Evolutionary conservation across 2,329 filamentous ascomycete genomes (phyloP).

Genomic region (Aspergillus intermedius): DNA sequence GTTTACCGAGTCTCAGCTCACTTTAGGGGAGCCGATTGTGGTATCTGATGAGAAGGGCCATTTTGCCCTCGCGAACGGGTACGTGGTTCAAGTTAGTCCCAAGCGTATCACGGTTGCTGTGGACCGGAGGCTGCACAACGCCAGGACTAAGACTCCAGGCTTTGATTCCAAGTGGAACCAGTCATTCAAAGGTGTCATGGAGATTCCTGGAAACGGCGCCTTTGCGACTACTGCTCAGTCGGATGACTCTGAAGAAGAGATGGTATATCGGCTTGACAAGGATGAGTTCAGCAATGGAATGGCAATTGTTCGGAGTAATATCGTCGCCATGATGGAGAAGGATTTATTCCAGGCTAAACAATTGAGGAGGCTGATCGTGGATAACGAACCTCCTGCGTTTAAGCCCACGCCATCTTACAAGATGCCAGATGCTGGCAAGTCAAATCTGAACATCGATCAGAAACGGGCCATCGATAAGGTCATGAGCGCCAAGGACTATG

Average conservation of each 20-base stretch:
- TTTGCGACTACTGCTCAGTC: conserved; percentile 16
- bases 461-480: conserved; percentile 83
- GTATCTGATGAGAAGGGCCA: conserved; percentile 92
- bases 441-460: conserved; percentile 79
- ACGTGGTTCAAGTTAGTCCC: conserved; percentile 69
- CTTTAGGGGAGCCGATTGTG: conserved; percentile 85
- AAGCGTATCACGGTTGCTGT: conserved; percentile 79
- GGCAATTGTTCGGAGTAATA: conserved; percentile 88
- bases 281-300: conserved; percentile 98
- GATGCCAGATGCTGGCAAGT: conserved; percentile 49
- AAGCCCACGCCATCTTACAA: conserved; percentile 59
- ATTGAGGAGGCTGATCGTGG: conserved; percentile 73
- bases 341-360: conserved; percentile 63
- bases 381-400: conserved; percentile 67
- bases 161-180: conserved; percentile 77
- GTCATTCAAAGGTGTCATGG: conserved; percentile 85
- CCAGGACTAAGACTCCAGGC: conserved; percentile 64
- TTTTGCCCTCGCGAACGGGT: conserved; percentile 90
- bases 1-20: conserved; percentile 85
- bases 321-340: conserved; percentile 85
- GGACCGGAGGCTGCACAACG: conserved; percentile 81
- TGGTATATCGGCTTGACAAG: conserved; percentile 80
- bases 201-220: conserved; percentile 57
- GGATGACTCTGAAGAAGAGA: conserved; percentile 43
- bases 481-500: conserved; percentile 91